A percentile compares a stretch with the other conserved stretches of the same genome.
Evolutionary conservation across 345 rosid genomes (phyloP).

Genomic region (Litchi chinensis): DNA sequence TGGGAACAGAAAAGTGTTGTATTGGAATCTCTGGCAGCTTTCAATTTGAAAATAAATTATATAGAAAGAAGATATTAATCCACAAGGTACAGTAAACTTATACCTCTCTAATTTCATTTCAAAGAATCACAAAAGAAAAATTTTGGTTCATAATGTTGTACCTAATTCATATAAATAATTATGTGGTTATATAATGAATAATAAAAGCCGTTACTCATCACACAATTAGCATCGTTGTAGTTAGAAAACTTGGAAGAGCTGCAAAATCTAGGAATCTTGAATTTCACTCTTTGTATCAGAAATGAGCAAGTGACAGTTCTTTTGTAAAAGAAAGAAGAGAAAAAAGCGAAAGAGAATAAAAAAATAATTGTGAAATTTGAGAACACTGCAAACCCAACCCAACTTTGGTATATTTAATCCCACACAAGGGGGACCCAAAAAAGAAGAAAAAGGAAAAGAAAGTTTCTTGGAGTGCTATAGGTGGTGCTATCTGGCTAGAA

Average conservation of each 20-base stretch:
- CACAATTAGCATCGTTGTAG: not conserved
- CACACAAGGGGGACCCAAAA: not conserved
- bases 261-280: conserved; percentile 29
- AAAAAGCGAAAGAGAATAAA: not conserved
- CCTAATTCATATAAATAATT: no score
- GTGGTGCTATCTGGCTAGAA: conserved; percentile 1
- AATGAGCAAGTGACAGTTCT: conserved; percentile 28
- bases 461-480: not conserved
- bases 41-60: no score
- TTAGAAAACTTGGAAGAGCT: not conserved
- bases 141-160: no score
- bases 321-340: conserved; percentile 17
- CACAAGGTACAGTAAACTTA: no score
- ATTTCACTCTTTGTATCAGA: conserved; percentile 19
- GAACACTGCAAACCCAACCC: not conserved
- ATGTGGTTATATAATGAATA: no score
- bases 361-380: not conserved
- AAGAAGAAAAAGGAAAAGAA: not conserved
- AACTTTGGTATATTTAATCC: conserved; percentile 11
- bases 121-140: no score
- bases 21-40: no score
- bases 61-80: no score
- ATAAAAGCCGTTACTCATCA: not conserved
- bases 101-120: no score
- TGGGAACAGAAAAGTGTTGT: no score